phyloP scores from a whole-genome alignment of 2,329 filamentous ascomycete genomes.

The Drechslerella coelobrocha region DNA sequence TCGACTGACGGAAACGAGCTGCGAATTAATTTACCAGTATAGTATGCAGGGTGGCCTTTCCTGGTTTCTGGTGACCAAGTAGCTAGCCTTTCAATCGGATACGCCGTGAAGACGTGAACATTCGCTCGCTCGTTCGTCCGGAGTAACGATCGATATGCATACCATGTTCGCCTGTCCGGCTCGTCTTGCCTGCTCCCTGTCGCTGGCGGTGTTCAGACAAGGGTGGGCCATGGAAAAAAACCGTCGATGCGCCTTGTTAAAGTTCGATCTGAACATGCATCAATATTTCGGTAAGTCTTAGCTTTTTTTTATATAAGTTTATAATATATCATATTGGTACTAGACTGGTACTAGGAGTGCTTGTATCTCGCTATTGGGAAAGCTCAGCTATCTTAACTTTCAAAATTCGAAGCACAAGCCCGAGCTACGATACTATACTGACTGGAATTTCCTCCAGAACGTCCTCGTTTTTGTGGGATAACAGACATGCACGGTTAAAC shows the following conservation, averaged over 20 bases:
- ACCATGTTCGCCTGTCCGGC: constrained; percentile 30
- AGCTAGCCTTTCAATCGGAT: constrained; percentile 25
- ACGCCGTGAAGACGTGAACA: constrained; percentile 39
- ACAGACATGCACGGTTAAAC: too few relatives aligned
- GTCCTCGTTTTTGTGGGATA: too few relatives aligned
- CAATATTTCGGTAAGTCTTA: neutral
- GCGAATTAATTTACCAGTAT: constrained; percentile 17
- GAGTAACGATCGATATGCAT: constrained; percentile 4
- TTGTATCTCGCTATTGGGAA: too few relatives aligned
- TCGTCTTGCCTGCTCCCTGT: constrained; percentile 24
- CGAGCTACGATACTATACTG: too few relatives aligned
- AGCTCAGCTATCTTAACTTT: too few relatives aligned
- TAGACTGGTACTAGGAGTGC: too few relatives aligned
- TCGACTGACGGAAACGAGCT: constrained; percentile 34
- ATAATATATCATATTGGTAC: constrained; percentile 33
- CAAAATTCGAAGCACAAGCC: too few relatives aligned
- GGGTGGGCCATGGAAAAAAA: neutral
- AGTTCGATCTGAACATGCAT: constrained; percentile 44
- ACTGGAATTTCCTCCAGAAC: too few relatives aligned
- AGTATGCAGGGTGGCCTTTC: constrained; percentile 32
- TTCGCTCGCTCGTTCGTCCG: constrained; percentile 16
- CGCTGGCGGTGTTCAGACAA: neutral
- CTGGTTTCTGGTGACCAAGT: constrained; percentile 11
- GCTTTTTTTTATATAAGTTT: too few relatives aligned
- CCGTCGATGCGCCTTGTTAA: constrained; percentile 32